phyloP scores from a whole-genome alignment of 768 basidiomycete genomes.

The Podaxis sp. region DNA sequence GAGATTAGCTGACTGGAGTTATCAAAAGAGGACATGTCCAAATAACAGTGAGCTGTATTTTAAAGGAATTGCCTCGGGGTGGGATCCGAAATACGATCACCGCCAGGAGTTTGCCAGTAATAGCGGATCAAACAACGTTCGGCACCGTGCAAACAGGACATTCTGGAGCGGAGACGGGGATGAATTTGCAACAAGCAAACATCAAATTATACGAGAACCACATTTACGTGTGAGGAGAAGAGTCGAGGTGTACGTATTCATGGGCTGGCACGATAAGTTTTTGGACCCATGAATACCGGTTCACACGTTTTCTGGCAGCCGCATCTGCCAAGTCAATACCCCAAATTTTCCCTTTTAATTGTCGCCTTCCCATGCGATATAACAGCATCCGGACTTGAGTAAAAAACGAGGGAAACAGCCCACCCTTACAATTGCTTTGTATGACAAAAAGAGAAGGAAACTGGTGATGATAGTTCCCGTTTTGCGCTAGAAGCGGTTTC shows the following conservation, averaged over 20 bases:
- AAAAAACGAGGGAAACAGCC: neutral
- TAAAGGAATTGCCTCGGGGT: neutral
- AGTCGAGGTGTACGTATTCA: slow-evolving; percentile 3
- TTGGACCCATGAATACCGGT: neutral
- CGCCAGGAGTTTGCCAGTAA: neutral
- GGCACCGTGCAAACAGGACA: neutral
- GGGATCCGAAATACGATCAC: neutral
- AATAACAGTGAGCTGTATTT: neutral
- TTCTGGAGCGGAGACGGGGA: neutral
- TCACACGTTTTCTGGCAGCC: slow-evolving; percentile 9
- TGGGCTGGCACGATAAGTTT: neutral
- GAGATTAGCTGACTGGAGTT: slow-evolving; percentile 1
- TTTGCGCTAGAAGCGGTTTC: neutral
- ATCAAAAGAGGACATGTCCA: neutral
- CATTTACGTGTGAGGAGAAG: slow-evolving; percentile 11
- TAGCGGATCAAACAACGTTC: slow-evolving; percentile 12
- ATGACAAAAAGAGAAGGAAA: neutral
- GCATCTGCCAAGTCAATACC: slow-evolving; percentile 7
- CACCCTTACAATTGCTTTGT: slow-evolving; percentile 3
- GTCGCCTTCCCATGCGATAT: neutral
- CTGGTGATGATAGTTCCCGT: neutral
- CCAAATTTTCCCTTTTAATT: slow-evolving; percentile 5
- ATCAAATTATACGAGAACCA: neutral
- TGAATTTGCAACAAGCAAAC: neutral
- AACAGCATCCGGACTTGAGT: slow-evolving; percentile 7